Evolutionary conservation across 1,284 basidiomycete genomes (phyloP).

Genomic region (Bjerkandera adusta): DNA sequence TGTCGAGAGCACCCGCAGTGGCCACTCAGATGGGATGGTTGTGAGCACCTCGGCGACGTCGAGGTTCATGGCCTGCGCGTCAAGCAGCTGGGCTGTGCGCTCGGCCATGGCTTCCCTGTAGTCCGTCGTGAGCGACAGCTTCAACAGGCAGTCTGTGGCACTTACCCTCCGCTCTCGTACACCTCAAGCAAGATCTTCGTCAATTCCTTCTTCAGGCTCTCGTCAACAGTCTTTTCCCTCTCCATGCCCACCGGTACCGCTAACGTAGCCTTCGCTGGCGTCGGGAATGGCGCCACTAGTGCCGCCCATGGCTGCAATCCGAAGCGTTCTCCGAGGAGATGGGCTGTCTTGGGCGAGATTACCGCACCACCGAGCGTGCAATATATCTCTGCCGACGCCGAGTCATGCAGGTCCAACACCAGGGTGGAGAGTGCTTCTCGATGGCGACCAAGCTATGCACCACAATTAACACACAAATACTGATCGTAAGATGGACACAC

Average conservation of each 20-base stretch:
- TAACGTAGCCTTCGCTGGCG: no score
- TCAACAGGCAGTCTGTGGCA: conserved; percentile 16
- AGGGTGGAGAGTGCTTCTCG: conserved; percentile 65
- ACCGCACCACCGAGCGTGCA: conserved; percentile 75
- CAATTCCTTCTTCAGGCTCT: conserved; percentile 56
- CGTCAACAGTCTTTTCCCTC: conserved; percentile 45
- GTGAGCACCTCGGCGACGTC: conserved; percentile 56
- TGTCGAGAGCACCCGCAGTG: conserved; percentile 65
- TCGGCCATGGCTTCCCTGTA: conserved; percentile 44
- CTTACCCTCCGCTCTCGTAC: conserved; percentile 75
- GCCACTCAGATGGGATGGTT: conserved; percentile 70
- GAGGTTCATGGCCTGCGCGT: conserved; percentile 77
- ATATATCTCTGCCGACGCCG: conserved; percentile 77
- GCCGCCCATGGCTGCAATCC: conserved; percentile 56
- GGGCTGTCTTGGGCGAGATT: conserved; percentile 59
- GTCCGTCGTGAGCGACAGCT: conserved; percentile 7
- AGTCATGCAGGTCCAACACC: conserved; percentile 70
- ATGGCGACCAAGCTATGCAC: conserved; percentile 62
- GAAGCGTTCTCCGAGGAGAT: conserved; percentile 47
- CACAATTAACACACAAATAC: neutral
- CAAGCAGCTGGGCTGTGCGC: conserved; percentile 66
- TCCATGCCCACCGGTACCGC: conserved; percentile 26
- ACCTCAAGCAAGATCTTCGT: conserved; percentile 74
- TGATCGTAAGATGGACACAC: conserved; percentile 19
- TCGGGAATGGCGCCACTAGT: conserved; percentile 35